Evolutionary conservation across 768 basidiomycete genomes (phyloP).

Genomic region (Hemileccinum impolitum): DNA sequence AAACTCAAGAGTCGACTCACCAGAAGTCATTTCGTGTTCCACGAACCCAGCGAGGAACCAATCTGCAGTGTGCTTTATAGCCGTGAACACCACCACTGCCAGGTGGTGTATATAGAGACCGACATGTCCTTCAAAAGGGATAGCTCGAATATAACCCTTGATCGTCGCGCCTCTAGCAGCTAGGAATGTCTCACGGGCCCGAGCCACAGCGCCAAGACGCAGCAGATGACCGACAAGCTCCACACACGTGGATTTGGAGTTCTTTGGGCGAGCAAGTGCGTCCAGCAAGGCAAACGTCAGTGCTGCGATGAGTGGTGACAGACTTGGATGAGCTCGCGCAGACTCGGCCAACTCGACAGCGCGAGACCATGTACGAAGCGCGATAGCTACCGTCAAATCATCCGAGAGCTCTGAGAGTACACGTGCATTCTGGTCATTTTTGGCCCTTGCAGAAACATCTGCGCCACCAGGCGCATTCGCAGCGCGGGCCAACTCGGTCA

Average conservation of each 20-base stretch:
- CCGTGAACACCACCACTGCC: constrained; percentile 86
- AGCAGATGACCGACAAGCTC: constrained; percentile 68
- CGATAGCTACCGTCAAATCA: constrained; percentile 86
- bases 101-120: constrained; percentile 83
- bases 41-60: constrained; percentile 97
- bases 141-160: constrained; percentile 74
- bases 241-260: constrained; percentile 74
- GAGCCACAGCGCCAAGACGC: constrained; percentile 70
- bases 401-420: constrained; percentile 92
- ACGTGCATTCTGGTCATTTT: constrained; percentile 76
- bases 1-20: constrained; percentile 43
- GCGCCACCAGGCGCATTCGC: constrained; percentile 39
- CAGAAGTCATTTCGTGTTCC: constrained; percentile 90
- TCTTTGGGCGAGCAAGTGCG: constrained; percentile 69
- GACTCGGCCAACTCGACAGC: constrained; percentile 83
- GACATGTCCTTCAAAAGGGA: constrained; percentile 87
- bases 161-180: constrained; percentile 74
- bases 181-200: constrained; percentile 82
- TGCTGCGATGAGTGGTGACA: constrained; percentile 62
- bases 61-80: constrained; percentile 95
- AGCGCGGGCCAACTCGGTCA: constrained; percentile 62
- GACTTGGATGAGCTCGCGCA: constrained; percentile 65
- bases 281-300: constrained; percentile 68
- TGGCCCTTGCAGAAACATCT: constrained; percentile 59
- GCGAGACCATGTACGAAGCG: constrained; percentile 83